phyloP scores from a whole-genome alignment of 106 monocot species.

The Chionographis japonica region DNA sequence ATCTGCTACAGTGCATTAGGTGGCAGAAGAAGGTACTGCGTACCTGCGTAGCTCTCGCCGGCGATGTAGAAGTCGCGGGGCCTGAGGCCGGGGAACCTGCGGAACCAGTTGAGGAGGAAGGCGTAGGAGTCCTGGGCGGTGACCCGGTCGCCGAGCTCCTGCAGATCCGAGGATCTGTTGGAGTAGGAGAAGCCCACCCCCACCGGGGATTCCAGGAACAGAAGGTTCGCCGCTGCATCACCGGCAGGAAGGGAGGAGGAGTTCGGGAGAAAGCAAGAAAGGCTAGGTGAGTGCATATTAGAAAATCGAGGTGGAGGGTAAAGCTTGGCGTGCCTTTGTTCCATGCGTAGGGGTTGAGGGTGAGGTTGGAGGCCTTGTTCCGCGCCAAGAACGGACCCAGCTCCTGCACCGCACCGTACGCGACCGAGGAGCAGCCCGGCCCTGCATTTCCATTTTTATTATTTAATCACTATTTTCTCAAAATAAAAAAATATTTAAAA shows the following conservation, averaged over 20 bases:
- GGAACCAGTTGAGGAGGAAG: conserved; percentile 74
- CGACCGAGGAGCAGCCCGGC: conserved; percentile 85
- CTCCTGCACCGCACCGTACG: conserved; percentile 77
- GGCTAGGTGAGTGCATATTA: background rate
- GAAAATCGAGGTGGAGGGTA: background rate
- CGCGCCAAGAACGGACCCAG: conserved; percentile 76
- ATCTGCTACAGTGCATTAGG: too few species aligned
- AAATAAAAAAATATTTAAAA: background rate
- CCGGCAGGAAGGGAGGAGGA: background rate
- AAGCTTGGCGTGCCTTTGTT: conserved; percentile 64
- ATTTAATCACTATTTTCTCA: background rate
- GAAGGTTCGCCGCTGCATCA: conserved; percentile 60
- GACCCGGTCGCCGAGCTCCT: conserved; percentile 44
- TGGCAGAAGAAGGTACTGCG: background rate
- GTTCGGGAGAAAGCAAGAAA: background rate
- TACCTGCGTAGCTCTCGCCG: conserved; percentile 96
- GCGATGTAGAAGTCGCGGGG: conserved; percentile 74
- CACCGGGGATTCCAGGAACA: conserved; percentile 77
- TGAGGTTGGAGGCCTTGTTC: conserved; percentile 40
- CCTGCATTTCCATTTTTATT: conserved; percentile 21
- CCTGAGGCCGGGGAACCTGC: conserved; percentile 60
- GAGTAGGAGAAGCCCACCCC: conserved; percentile 93
- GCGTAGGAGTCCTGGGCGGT: conserved; percentile 66
- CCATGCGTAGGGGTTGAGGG: conserved; percentile 72
- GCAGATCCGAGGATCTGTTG: conserved; percentile 52